Percentiles rank a stretch among this genome's conserved stretches.
phyloP scores from a whole-genome alignment of 2,329 filamentous ascomycete species.

The Camillea tinctor region DNA sequence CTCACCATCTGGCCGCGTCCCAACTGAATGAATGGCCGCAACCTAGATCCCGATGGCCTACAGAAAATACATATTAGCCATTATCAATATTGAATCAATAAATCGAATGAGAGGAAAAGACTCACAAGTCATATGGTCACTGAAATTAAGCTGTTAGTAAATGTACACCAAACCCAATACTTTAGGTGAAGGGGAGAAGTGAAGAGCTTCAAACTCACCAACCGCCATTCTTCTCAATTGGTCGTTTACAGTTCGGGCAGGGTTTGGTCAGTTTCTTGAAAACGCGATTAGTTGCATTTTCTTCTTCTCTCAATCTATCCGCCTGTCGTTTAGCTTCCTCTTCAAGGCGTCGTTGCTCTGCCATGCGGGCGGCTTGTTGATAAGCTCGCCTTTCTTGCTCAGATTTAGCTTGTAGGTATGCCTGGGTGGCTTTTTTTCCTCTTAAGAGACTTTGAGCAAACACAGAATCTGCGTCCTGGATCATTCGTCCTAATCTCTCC shows the following conservation, averaged over 20 bases:
- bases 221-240: conserved; percentile 41
- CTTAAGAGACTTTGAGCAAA: conserved; percentile 32
- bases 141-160: not conserved
- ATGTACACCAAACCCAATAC: not conserved
- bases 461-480: conserved; percentile 39
- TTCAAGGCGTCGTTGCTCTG: conserved; percentile 20
- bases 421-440: conserved; percentile 24
- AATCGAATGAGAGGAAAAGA: too few relatives aligned
- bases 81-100: too few relatives aligned
- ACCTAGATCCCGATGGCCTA: too few relatives aligned
- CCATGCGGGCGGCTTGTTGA: conserved; percentile 17
- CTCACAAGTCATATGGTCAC: not conserved
- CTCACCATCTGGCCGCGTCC: too few relatives aligned
- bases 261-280: conserved; percentile 36
- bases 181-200: not conserved
- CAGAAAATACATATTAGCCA: too few relatives aligned
- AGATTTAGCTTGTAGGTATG: conserved; percentile 19
- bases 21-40: too few relatives aligned
- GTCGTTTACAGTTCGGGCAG: conserved; percentile 38
- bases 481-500: conserved; percentile 22
- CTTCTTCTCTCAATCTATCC: conserved; percentile 33
- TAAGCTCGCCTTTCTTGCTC: conserved; percentile 27
- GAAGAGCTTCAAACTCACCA: conserved; percentile 32
- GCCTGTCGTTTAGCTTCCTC: conserved; percentile 14
- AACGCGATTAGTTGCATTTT: conserved; percentile 30